Conservation (phyloP, 306 rosid genomes). For the Citrullus colocynthis region DNA sequence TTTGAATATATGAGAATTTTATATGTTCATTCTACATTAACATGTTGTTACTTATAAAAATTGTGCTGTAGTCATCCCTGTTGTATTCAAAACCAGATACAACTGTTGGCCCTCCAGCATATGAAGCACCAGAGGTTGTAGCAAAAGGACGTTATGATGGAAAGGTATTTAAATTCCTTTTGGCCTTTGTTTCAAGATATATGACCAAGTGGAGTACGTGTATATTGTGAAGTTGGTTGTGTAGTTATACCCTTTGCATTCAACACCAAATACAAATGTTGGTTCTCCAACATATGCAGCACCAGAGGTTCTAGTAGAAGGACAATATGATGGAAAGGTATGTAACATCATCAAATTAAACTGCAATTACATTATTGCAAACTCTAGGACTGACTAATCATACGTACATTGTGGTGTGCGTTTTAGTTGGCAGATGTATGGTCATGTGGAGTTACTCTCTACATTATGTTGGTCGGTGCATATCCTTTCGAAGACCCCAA, state of each 20-base stretch:
- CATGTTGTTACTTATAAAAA: constrained; percentile 10
- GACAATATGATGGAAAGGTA: too few relatives aligned
- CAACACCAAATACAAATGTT: too few relatives aligned
- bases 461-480: constrained; percentile 8
- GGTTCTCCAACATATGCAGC: background rate
- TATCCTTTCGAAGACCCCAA: constrained; percentile 3
- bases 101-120: constrained; percentile 33
- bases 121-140: constrained; percentile 4
- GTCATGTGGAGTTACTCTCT: too few relatives aligned
- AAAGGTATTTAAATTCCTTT: background rate
- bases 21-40: too few relatives aligned
- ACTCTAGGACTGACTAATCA: too few relatives aligned
- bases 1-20: background rate
- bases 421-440: background rate
- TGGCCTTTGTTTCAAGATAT: background rate
- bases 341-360: background rate
- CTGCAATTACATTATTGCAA: background rate
- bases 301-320: too few relatives aligned
- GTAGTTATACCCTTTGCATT: too few relatives aligned
- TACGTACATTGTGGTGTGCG: too few relatives aligned
- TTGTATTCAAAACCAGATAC: constrained; percentile 51
- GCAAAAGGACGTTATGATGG: constrained; percentile 37
- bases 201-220: too few relatives aligned
- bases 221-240: background rate
- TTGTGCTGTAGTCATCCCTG: constrained; percentile 36